Percentiles rank a stretch among this genome's conserved stretches.
phyloP scores from a whole-genome alignment of 345 rosid species.

The Aegle marmelos region DNA sequence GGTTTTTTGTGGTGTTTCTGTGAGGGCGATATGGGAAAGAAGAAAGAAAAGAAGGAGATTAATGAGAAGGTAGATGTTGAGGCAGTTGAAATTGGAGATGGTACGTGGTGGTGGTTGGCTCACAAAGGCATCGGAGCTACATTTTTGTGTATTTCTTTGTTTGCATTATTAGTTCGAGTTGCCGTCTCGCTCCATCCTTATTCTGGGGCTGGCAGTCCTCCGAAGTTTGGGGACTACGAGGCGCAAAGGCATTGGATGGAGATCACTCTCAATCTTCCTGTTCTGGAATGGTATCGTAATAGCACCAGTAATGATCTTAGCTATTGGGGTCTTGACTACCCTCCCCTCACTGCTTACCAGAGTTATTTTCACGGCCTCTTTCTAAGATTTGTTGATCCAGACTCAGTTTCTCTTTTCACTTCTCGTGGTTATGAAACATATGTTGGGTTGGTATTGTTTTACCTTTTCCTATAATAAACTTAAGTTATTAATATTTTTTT shows the following conservation, averaged over 20 bases:
- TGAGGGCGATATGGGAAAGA: slow-evolving; percentile 23
- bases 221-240: slow-evolving; percentile 89
- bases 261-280: slow-evolving; percentile 76
- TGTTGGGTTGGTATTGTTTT: slow-evolving; percentile 50
- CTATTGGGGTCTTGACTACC: slow-evolving; percentile 98
- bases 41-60: slow-evolving; percentile 14
- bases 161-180: slow-evolving; percentile 65
- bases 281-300: slow-evolving; percentile 66
- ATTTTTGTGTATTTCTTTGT: slow-evolving; percentile 54
- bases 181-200: slow-evolving; percentile 71
- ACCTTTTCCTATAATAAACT: background rate
- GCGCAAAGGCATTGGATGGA: slow-evolving; percentile 99
- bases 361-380: slow-evolving; percentile 78
- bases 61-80: slow-evolving; percentile 10
- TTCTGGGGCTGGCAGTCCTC: slow-evolving; percentile 81
- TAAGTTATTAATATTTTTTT: no score
- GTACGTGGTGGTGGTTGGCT: slow-evolving; percentile 42
- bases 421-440: slow-evolving; percentile 80
- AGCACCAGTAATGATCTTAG: slow-evolving; percentile 64
- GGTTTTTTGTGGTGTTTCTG: slow-evolving; percentile 1
- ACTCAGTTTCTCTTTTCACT: slow-evolving; percentile 57
- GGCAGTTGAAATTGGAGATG: background rate
- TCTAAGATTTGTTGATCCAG: slow-evolving; percentile 59
- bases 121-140: slow-evolving; percentile 38
- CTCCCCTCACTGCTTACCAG: slow-evolving; percentile 95